Base-by-base conservation (phyloP, 768 basidiomycete genomes). In the Podaxis sp. region DNA sequence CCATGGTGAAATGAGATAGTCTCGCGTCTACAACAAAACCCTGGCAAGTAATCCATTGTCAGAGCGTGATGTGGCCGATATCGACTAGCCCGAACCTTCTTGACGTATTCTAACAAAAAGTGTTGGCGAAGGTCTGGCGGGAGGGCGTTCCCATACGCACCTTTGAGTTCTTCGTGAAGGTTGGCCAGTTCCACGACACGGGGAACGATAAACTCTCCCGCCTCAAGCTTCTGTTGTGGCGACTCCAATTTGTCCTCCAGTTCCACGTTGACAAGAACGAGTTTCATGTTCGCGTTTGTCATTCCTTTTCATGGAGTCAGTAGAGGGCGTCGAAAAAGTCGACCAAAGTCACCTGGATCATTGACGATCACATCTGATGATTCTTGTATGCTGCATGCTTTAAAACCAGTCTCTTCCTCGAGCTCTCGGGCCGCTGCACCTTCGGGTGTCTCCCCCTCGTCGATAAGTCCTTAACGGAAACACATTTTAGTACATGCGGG, bases 271-370 rank as follows among this genome's bases (percentile, higher is more conserved):
- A 95, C 77, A 16, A 88, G 79, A 50, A 93, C 86, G 21, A 97
- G 82, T 67, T 91, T 88, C 92, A 95, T 95, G 69, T 91, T 96
- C 11, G 95, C 91, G 47, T 87, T 93, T 18, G 92, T 90, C 94
- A 98, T 95, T 9, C 95, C 94, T 91, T 55, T 46, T 40, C 28
- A 23, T 62, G 50, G 55, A 55, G 35, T 47, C 57, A n/a, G 42
- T 28, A 37, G 18, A 52, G 28, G 3, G 21, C 18, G 32, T n/a
- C 5, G 25, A 27, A 27, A 4, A 44, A 47, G 14, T 36, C 44
- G 50, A 16, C 57, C 7, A 55, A 16, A 67, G 74, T 54, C 44
- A 90, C 90, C 92, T 63, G 91, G 90, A 69, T 93, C 90, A 62
- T 72, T 75, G 37, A 89, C 88, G 25, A 88, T 68, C 23, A 86